phyloP scores from a whole-genome alignment of 148 eudicot genomes.

The Polygonum maritimum region DNA sequence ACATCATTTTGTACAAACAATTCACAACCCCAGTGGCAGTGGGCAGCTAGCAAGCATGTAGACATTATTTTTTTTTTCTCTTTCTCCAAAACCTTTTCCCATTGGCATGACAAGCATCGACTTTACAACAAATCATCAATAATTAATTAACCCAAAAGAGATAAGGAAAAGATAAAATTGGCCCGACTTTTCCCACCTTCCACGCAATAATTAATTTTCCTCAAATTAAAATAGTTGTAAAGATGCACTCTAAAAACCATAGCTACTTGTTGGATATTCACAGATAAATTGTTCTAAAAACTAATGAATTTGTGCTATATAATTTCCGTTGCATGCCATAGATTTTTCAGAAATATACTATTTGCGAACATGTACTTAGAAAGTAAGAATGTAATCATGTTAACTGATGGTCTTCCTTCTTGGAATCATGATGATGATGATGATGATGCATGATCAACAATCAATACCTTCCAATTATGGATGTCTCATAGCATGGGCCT shows the following conservation, averaged over 20 bases:
- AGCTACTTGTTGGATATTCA: neutral
- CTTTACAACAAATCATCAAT: constrained; percentile 9
- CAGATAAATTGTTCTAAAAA: neutral
- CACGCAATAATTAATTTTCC: neutral
- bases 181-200: constrained; percentile 3
- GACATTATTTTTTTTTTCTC: neutral
- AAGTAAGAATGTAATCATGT: too few species aligned
- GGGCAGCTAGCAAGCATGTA: neutral
- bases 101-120: constrained; percentile 2
- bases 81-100: neutral
- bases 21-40: neutral
- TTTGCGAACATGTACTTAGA: neutral
- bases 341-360: neutral
- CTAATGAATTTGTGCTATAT: neutral
- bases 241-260: neutral
- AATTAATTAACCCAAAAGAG: neutral
- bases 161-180: neutral
- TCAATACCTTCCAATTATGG: neutral
- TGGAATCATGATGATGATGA: neutral
- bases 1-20: neutral
- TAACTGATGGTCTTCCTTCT: neutral
- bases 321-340: neutral
- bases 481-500: constrained; percentile 10
- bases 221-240: neutral
- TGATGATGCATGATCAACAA: neutral